Evolutionary conservation across 768 basidiomycete species (phyloP).

Genomic region (Cystobasidium ongulense): DNA sequence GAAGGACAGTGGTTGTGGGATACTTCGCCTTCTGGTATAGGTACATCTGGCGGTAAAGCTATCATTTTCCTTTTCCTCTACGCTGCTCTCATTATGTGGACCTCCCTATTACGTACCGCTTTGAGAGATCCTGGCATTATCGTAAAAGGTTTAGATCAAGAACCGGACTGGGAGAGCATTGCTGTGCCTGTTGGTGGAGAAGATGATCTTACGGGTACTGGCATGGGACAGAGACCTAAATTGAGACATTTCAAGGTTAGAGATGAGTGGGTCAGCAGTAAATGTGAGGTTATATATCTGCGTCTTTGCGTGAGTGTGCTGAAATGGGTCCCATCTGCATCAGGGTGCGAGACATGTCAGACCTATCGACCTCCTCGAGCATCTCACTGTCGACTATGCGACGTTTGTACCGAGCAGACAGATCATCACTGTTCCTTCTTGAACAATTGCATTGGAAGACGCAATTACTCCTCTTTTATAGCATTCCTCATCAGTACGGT

Average conservation of each 20-base stretch:
- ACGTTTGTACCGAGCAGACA: slow-evolving; percentile 93
- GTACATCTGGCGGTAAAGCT: slow-evolving; percentile 46
- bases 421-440: slow-evolving; percentile 67
- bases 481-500: slow-evolving; percentile 69
- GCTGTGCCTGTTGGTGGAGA: slow-evolving; percentile 21
- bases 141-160: slow-evolving; percentile 20
- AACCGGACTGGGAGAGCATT: slow-evolving; percentile 30
- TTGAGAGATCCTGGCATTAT: slow-evolving; percentile 45
- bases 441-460: slow-evolving; percentile 88
- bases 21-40: slow-evolving; percentile 43
- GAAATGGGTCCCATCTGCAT: background rate
- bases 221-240: slow-evolving; percentile 32
- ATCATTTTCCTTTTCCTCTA: slow-evolving; percentile 54
- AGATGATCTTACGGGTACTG: slow-evolving; percentile 31
- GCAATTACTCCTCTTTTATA: slow-evolving; percentile 92
- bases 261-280: slow-evolving; percentile 33
- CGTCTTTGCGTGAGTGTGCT: background rate
- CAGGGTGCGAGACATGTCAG: slow-evolving; percentile 80
- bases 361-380: slow-evolving; percentile 82
- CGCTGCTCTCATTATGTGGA: slow-evolving; percentile 58
- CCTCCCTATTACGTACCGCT: slow-evolving; percentile 64
- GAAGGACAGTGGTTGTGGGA: slow-evolving; percentile 85
- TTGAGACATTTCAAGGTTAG: slow-evolving; percentile 16
- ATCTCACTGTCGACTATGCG: slow-evolving; percentile 95
- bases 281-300: slow-evolving; percentile 33